Evolutionary conservation across 441 rosid species (phyloP).

Genomic region (Aquilaria agallochum): DNA sequence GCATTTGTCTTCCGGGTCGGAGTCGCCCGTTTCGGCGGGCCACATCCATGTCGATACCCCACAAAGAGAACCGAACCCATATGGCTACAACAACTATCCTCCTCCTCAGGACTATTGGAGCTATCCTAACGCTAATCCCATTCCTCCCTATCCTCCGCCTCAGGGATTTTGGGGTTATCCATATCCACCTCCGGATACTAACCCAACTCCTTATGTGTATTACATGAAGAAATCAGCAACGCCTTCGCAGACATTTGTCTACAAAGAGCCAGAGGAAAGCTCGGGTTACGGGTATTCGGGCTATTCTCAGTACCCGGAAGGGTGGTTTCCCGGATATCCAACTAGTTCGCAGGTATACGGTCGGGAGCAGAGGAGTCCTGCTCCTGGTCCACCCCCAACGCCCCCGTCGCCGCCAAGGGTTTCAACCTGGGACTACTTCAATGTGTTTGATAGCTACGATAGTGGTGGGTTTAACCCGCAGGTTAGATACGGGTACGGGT

Average conservation of each 20-base stretch:
- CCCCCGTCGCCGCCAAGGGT: slow-evolving; percentile 82
- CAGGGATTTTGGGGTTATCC: slow-evolving; percentile 33
- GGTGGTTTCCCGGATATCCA: slow-evolving; percentile 55
- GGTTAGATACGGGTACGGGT: slow-evolving; percentile 38
- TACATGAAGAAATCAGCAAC: slow-evolving; percentile 78
- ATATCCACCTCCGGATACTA: slow-evolving; percentile 25
- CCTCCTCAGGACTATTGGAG: slow-evolving; percentile 23
- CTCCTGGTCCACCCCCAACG: slow-evolving; percentile 39
- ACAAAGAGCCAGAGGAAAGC: slow-evolving; percentile 56
- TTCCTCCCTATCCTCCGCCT: slow-evolving; percentile 23
- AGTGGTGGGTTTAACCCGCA: slow-evolving; percentile 26
- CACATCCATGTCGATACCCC: slow-evolving; percentile 13
- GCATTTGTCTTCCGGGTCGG: slow-evolving; percentile 65
- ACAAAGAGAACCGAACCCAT: slow-evolving; percentile 13
- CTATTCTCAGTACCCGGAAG: slow-evolving; percentile 30
- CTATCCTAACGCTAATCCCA: too few relatives aligned
- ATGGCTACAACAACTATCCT: slow-evolving; percentile 21
- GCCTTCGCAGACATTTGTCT: slow-evolving; percentile 58
- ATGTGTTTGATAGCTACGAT: slow-evolving; percentile 66
- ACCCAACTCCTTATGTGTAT: slow-evolving; percentile 30
- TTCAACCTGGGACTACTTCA: slow-evolving; percentile 84
- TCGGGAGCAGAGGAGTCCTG: slow-evolving; percentile 20
- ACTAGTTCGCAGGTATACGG: slow-evolving; percentile 32
- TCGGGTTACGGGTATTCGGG: slow-evolving; percentile 38
- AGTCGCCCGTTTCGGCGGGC: slow-evolving; percentile 20